Percentiles rank a stretch among this genome's conserved stretches.
phyloP scores from a whole-genome alignment of 108 stramenopile species.

The Nitzschia putrida region DNA sequence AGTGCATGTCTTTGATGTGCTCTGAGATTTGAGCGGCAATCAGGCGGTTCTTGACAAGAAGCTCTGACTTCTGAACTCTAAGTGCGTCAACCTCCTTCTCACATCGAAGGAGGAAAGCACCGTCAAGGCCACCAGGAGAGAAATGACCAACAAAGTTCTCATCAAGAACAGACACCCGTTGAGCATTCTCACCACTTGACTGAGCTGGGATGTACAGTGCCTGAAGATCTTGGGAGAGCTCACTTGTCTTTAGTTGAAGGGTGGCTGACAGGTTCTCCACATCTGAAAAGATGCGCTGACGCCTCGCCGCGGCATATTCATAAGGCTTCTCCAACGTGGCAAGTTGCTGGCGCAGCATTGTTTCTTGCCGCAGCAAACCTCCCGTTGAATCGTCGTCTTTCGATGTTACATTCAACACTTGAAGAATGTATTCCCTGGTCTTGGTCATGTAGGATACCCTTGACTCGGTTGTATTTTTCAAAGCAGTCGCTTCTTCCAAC shows the following conservation, averaged over 20 bases:
- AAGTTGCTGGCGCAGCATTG: constrained; percentile 29
- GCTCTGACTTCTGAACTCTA: constrained; percentile 58
- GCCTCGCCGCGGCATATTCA: constrained; percentile 36
- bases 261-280: constrained; percentile 20
- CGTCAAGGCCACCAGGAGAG: constrained; percentile 17
- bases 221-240: constrained; percentile 17
- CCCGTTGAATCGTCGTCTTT: not conserved
- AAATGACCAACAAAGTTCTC: not conserved
- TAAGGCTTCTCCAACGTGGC: constrained; percentile 37
- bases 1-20: constrained; percentile 61
- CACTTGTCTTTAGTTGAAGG: constrained; percentile 20
- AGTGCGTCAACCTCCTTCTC: constrained; percentile 60
- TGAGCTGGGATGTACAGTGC: constrained; percentile 15
- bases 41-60: constrained; percentile 47
- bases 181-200: not conserved
- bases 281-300: constrained; percentile 38
- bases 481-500: constrained; percentile 47
- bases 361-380: constrained; percentile 39
- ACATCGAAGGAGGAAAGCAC: constrained; percentile 48
- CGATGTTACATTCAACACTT: constrained; percentile 35
- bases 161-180: not conserved
- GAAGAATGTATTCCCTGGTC: constrained; percentile 39
- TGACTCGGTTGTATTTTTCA: constrained; percentile 39
- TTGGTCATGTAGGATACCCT: constrained; percentile 31
- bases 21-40: constrained; percentile 27